Evolutionary conservation across 768 basidiomycete genomes (phyloP).

Genomic region (Trametopsis cervina): DNA sequence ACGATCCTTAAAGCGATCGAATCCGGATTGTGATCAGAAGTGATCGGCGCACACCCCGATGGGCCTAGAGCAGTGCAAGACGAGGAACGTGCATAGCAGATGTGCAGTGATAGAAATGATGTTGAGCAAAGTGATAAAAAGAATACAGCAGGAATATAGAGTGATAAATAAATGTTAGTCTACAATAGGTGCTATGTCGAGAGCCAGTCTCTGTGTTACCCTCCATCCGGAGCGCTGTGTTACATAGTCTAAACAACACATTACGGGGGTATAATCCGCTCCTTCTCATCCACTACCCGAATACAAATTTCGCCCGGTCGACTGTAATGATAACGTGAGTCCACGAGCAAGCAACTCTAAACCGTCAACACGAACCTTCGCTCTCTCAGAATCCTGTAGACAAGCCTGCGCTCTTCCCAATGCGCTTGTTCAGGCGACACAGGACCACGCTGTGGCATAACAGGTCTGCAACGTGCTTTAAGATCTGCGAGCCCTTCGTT

Average conservation of each 20-base stretch:
- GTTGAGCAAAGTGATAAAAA: background rate
- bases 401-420: constrained; percentile 37
- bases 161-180: background rate
- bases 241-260: background rate
- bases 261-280: constrained; percentile 8
- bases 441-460: constrained; percentile 43
- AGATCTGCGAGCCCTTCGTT: constrained; percentile 79
- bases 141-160: background rate
- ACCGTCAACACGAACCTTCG: constrained; percentile 44
- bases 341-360: background rate
- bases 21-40: background rate
- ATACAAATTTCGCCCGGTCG: constrained; percentile 16
- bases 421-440: constrained; percentile 21
- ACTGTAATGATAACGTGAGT: constrained; percentile 4
- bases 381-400: constrained; percentile 71
- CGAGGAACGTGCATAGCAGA: background rate
- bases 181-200: background rate
- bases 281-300: constrained; percentile 10
- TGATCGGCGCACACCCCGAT: background rate
- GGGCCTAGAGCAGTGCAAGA: background rate
- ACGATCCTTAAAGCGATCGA: background rate
- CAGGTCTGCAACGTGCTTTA: constrained; percentile 64
- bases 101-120: background rate
- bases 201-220: background rate
- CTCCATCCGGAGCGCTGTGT: too few relatives aligned